A percentile compares a stretch with the other conserved stretches of the same genome.
Conservation (phyloP, 2,329 filamentous ascomycete species). For the Cladophialophora carrionii region DNA sequence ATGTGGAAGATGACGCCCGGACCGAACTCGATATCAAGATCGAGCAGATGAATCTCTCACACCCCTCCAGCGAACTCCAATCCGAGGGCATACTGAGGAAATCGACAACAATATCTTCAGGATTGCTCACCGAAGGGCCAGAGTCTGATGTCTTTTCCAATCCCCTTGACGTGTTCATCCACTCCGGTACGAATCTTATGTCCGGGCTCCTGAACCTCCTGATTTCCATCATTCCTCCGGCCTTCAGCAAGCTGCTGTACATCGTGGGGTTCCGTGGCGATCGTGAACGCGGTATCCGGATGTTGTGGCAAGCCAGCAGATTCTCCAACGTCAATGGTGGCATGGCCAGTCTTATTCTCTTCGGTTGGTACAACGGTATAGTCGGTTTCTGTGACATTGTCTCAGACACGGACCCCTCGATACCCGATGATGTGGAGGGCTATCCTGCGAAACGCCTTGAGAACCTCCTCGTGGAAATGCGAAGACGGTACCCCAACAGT, state of each 20-base stretch:
- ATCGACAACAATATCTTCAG: constrained; percentile 30
- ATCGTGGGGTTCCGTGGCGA: constrained; percentile 92
- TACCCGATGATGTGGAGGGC: constrained; percentile 64
- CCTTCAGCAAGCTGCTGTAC: constrained; percentile 82
- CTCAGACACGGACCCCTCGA: constrained; percentile 54
- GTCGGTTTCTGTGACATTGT: constrained; percentile 87
- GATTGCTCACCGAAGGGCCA: constrained; percentile 53
- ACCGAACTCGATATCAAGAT: constrained; percentile 33
- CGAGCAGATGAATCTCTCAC: constrained; percentile 30
- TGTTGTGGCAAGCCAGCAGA: constrained; percentile 88
- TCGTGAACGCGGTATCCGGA: constrained; percentile 74
- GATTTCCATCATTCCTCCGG: constrained; percentile 89
- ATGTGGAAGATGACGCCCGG: constrained; percentile 38
- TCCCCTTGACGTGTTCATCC: constrained; percentile 82
- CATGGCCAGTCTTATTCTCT: constrained; percentile 73
- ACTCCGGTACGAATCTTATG: constrained; percentile 85
- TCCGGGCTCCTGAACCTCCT: constrained; percentile 84
- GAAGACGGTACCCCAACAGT: constrained; percentile 75
- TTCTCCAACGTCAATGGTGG: constrained; percentile 92
- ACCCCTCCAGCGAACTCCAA: constrained; percentile 23
- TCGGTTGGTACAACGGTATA: constrained; percentile 87
- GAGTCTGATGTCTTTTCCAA: constrained; percentile 70
- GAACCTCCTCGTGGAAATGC: constrained; percentile 72
- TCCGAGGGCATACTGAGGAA: constrained; percentile 25
- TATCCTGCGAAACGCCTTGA: constrained; percentile 72